These are phyloP conservation scores for Yamadazyma pseudoaaseri DNA, from an alignment of 1,139 yeast species.

Conservation along the genomic window DNA sequence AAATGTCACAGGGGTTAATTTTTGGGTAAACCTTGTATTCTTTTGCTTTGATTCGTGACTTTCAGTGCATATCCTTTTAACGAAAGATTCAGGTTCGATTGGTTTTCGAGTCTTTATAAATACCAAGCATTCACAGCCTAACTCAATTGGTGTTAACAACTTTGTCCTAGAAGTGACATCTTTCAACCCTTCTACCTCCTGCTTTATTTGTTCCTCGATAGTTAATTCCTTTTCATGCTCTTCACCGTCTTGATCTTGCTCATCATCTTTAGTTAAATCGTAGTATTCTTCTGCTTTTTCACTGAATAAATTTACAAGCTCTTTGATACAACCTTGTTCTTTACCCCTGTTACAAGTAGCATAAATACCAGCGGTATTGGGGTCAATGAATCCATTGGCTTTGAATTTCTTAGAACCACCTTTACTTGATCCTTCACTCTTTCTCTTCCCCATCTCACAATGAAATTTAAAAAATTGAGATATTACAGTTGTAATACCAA, in stretches of 20 bases:
- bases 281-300: slow-evolving; percentile 57
- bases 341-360: slow-evolving; percentile 82
- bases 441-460: slow-evolving; percentile 22
- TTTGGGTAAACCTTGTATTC: slow-evolving; percentile 71
- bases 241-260: slow-evolving; percentile 25
- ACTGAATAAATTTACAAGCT: slow-evolving; percentile 59
- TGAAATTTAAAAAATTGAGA: too few species aligned
- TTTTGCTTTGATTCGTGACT: slow-evolving; percentile 49
- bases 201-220: slow-evolving; percentile 73
- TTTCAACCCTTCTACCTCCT: slow-evolving; percentile 64
- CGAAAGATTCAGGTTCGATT: slow-evolving; percentile 72
- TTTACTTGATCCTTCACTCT: slow-evolving; percentile 15
- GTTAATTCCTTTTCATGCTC: slow-evolving; percentile 39
- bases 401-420: slow-evolving; percentile 41
- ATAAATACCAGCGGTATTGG: slow-evolving; percentile 79
- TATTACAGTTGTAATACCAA: too few species aligned
- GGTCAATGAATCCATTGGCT: slow-evolving; percentile 59
- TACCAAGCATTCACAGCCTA: slow-evolving; percentile 82
- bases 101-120: slow-evolving; percentile 81
- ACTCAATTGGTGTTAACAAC: slow-evolving; percentile 59
- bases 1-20: slow-evolving; percentile 73
- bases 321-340: slow-evolving; percentile 74
- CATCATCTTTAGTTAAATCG: slow-evolving; percentile 31
- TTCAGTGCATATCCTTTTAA: slow-evolving; percentile 61
- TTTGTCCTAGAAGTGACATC: slow-evolving; percentile 40